Percentiles rank a stretch among this genome's conserved stretches.
Conservation (phyloP, 176 grass and related monocot genomes). For the Chloris gayana region DNA sequence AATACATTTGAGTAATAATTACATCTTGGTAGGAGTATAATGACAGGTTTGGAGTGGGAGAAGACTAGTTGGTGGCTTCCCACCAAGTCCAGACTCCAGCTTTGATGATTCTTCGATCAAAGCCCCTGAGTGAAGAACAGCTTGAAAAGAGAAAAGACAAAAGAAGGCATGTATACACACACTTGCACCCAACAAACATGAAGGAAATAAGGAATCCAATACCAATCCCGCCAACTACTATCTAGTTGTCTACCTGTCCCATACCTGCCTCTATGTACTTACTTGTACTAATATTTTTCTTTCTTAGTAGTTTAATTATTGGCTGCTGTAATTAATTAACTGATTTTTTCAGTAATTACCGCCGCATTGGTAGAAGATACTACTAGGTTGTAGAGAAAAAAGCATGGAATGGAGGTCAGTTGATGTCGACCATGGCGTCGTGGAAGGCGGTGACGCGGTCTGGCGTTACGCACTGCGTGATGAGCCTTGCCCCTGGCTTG, state of each 20-base stretch:
- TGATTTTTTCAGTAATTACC: not conserved
- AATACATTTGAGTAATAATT: slow-evolving; percentile 12
- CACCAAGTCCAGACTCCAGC: slow-evolving; percentile 49
- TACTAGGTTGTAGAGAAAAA: no score
- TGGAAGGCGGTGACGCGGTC: slow-evolving; percentile 71
- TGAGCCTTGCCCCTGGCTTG: slow-evolving; percentile 80
- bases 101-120: slow-evolving; percentile 32
- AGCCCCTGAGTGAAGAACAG: slow-evolving; percentile 28
- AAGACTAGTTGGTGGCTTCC: slow-evolving; percentile 51
- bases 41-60: not conserved
- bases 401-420: not conserved
- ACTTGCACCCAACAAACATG: slow-evolving; percentile 18
- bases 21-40: not conserved
- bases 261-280: slow-evolving; percentile 16
- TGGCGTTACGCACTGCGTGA: slow-evolving; percentile 79
- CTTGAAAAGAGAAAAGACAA: not conserved
- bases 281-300: not conserved
- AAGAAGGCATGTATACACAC: not conserved
- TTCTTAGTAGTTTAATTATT: not conserved
- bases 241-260: slow-evolving; percentile 41
- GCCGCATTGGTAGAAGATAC: no score
- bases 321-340: slow-evolving; percentile 14
- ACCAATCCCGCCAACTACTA: slow-evolving; percentile 38
- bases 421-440: slow-evolving; percentile 65
- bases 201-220: slow-evolving; percentile 56